Evolutionary conservation across 305 asterid species (phyloP), one percentile per base, ranked within the genome.

Genomic region (Fraxinus paxiana): DNA sequence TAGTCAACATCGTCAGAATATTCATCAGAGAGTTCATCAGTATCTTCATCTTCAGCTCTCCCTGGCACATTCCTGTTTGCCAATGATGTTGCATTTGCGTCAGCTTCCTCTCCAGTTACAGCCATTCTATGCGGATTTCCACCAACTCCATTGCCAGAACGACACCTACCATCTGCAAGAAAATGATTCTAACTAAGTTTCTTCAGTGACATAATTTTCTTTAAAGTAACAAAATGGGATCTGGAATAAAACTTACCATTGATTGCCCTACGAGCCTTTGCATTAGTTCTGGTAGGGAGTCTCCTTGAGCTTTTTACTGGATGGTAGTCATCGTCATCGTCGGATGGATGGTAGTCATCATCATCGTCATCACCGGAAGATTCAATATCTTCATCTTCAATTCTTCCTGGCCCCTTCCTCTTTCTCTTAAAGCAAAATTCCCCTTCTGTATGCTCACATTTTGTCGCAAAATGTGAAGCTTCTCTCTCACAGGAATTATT

Each of bases 381-480:
- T n/a, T 70, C 78, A 26, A 3, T 15, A 2, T n/a, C 18, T 24
- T 20, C 81, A 26, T 26, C 73, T 65, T 65, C 73, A 65, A n/a
- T 34, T 31, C 63, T 33, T 82, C 70, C 81, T 70, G 38, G 30
- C 38, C 33, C 9, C 31, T 37, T 76, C 30, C 67, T 79, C 77
- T 26, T 43, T 48, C 73, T 79, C 75, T 75, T 72, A 48, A 71
- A 41, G 37, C 78, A 81, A 15, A 30, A 13, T 17, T 43, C 77
- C 76, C 71, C 54, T 33, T 84, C 85, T 15, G 37, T 10, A 30
- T 87, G 85, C 79, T 24, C 73, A 54, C 90, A 82, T 79, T 80
- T 83, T 82, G 59, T 86, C 0, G 82, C 41, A 78, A 86, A 86
- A 82, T 83, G 88, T n/a, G 90, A 78, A 24, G 86, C 72, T 41